Evolutionary conservation across 345 rosid genomes (phyloP).

Genomic region (Arabidopsis suecica): DNA sequence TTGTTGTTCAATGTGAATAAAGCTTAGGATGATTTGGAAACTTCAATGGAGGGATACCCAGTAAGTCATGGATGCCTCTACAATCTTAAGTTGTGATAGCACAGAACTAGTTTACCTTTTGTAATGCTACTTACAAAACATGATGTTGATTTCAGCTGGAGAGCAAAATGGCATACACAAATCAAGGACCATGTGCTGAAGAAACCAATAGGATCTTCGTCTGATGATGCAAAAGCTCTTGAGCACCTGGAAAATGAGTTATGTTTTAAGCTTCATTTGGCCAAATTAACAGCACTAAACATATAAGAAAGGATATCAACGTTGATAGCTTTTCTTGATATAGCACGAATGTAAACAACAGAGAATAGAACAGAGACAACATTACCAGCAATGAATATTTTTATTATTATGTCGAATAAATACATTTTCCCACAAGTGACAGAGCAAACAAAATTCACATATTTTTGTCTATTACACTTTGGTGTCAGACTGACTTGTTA

Average conservation of each 20-base stretch:
- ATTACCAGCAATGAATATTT: neutral
- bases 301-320: neutral
- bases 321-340: neutral
- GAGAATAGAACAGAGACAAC: neutral
- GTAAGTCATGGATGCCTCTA: slow-evolving; percentile 29
- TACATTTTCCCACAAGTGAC: neutral
- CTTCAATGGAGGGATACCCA: slow-evolving; percentile 1
- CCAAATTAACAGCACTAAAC: neutral
- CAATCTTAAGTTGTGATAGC: slow-evolving; percentile 2
- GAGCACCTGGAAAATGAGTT: neutral
- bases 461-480: neutral
- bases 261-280: neutral
- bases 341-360: neutral
- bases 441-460: neutral
- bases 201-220: neutral
- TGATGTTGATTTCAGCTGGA: slow-evolving; percentile 16
- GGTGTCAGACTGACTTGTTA: neutral
- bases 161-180: slow-evolving; percentile 7
- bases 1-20: slow-evolving; percentile 39
- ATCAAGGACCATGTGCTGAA: slow-evolving; percentile 10
- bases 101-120: neutral
- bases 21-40: slow-evolving; percentile 33
- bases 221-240: neutral
- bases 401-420: neutral
- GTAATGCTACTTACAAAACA: slow-evolving; percentile 3